These are phyloP conservation scores for Cladosporium halotolerans DNA, from an alignment of 2,329 filamentous ascomycete genomes.

Conservation along the genomic window DNA sequence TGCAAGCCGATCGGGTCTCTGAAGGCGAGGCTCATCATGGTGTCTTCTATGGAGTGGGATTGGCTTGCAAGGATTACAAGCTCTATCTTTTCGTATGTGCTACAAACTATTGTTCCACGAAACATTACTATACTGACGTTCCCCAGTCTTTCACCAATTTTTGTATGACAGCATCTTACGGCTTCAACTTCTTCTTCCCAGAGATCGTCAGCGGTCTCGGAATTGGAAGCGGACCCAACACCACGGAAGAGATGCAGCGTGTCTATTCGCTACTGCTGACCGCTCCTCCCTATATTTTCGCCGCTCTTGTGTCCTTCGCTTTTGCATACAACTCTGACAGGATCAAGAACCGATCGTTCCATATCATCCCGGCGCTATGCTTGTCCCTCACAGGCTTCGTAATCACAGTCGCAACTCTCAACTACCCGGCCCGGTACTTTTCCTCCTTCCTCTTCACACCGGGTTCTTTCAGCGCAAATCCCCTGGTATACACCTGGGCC, in stretches of 20 bases:
- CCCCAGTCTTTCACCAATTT: slow-evolving; percentile 1
- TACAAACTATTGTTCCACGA: no score
- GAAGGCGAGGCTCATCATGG: not conserved
- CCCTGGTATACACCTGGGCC: slow-evolving; percentile 33
- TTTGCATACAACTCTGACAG: slow-evolving; percentile 6
- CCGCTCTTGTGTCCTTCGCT: not conserved
- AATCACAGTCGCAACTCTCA: slow-evolving; percentile 1
- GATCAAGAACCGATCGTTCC: slow-evolving; percentile 1
- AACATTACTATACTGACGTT: no score
- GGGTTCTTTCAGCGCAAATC: slow-evolving; percentile 32
- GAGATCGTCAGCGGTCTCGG: not conserved
- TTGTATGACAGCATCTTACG: not conserved
- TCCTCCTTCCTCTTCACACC: slow-evolving; percentile 31
- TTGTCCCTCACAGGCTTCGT: slow-evolving; percentile 2
- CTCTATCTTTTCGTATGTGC: slow-evolving; percentile 6
- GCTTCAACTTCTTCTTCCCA: slow-evolving; percentile 3
- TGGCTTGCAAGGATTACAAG: slow-evolving; percentile 6
- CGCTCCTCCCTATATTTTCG: slow-evolving; percentile 58
- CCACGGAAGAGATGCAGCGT: not conserved
- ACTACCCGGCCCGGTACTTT: slow-evolving; percentile 19
- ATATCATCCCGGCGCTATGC: not conserved
- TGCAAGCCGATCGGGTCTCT: slow-evolving; percentile 6
- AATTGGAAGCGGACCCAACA: not conserved
- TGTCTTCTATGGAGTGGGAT: not conserved
- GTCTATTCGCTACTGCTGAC: slow-evolving; percentile 34